Base-by-base conservation (phyloP, 495 filamentous ascomycete genomes). In the Xylaria flabelliformis region DNA sequence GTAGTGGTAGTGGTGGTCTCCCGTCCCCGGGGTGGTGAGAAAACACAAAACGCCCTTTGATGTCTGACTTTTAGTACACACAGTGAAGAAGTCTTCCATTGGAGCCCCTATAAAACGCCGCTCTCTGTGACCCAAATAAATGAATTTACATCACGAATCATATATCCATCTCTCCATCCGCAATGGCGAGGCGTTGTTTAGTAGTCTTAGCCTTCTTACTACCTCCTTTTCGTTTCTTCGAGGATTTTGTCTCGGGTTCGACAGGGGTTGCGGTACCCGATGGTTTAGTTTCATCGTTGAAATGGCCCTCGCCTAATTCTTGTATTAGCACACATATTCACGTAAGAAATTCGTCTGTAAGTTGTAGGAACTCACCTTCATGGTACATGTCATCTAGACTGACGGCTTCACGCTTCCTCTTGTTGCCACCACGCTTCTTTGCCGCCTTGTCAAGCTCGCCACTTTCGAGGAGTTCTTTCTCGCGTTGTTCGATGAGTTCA, bases 361-460 rank as follows among this genome's bases (percentile, higher is more conserved):
- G 42, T 29, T 36, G 26, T 51, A 56, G 34, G 46, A 69, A 84
- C 91, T 86, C 83, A 97, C 95, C 95, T 88, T 98, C 95, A 82
- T 98, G 95, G 84, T 98, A 98, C 94, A 98, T 93, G 78, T 97
- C 95, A 82, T 98, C 95, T 83, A 98, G 82, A 77, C 91, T 95
- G 67, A 95, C 86, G 29, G 76, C 83, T 5, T 75, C 83, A 48
- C 81, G 83, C 74, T 82, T 86, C 48, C 84, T 78, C 79, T 84
- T 85, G 42, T 78, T 80, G 24, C 85, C 82, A 32, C 80, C 75
- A 77, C 88, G 87, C 80, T 88, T 89, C 84, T 94, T 94, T 82
- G 91, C 92, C 53, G 88, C 84, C 80, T 90, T 92, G 71, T 88
- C 87, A 51, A 85, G 82, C 81, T 90, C 87, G 36, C 83, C 84